Base-by-base conservation (phyloP, 495 filamentous ascomycete genomes). In the Lindgomyces ingoldianus region DNA sequence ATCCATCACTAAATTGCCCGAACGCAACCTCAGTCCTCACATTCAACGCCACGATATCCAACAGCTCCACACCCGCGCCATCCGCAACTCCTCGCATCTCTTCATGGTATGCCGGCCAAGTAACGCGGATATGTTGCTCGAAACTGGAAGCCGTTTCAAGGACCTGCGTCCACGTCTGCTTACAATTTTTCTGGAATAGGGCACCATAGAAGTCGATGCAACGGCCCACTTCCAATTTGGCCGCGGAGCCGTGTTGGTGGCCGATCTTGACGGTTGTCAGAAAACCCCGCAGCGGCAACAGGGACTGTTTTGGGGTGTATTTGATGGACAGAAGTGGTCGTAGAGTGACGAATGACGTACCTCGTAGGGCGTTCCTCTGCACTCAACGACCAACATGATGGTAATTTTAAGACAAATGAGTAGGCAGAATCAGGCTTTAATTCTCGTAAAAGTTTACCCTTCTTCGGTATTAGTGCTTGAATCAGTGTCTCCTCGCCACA, bases 21-120 rank as follows among this genome's bases (percentile, higher is more conserved):
- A 87, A 84, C 0, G 82, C 79, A 57, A 89, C 88, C 74, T 89
- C 87, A 3, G 84, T 89, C 19, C 87, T 81, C 19, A 87, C 80
- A 60, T 90, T 89, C 42, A 89, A 62, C 4, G 87, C 85, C 8
- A 89, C 73, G 42, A 90, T 85, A 60, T 86, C 83, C 0, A 81
- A 68, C 26, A 87, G 74, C 12, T 78, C 68, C 14, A 81, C 62
- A 1, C 70, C 74, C 0, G 86, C 80, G 12, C 86, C 87, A n/a
- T 83, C 78, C 0, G 87, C 85, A 39, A 89, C 81, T 2, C 81
- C 84, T 73, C 71, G 49, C 48, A 64, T 60, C 53, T 57, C 41
- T 44, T 66, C 60, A 25, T 64, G 64, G 33, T 67, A 67, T 1
- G 51, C 58, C 12, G 64, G 64, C 64, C 56, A 58, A 56, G 41